Evolutionary conservation across 108 stramenopile genomes (phyloP).

Genomic region (Phaeodactylum tricornutum): DNA sequence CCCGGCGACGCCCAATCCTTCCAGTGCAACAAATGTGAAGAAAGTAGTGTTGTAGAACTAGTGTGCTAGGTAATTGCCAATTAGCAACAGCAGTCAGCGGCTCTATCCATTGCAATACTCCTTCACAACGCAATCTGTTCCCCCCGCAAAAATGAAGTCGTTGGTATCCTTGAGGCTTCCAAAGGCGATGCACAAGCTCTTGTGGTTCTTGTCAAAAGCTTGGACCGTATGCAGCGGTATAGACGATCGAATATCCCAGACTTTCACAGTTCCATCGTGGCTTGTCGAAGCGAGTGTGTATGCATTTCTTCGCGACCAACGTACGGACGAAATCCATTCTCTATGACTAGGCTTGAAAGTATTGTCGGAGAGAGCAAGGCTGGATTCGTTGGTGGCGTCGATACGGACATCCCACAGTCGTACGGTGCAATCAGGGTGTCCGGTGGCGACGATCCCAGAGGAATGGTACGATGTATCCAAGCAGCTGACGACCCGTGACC

Average conservation of each 20-base stretch:
- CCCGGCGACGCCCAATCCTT: too few relatives aligned
- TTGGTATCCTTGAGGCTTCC: slow-evolving; percentile 19
- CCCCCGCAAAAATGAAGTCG: slow-evolving; percentile 48
- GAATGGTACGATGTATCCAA: slow-evolving; percentile 64
- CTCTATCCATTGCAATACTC: too few relatives aligned
- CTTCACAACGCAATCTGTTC: slow-evolving; percentile 69
- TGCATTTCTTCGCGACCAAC: slow-evolving; percentile 73
- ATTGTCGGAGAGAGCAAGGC: slow-evolving; percentile 17
- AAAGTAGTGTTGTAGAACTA: too few relatives aligned
- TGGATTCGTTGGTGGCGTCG: neutral
- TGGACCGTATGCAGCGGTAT: slow-evolving; percentile 84
- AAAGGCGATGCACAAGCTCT: slow-evolving; percentile 61
- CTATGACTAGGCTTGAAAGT: slow-evolving; percentile 68
- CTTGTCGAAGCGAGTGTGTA: slow-evolving; percentile 69
- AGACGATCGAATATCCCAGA: slow-evolving; percentile 90
- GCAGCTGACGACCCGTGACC: slow-evolving; percentile 60
- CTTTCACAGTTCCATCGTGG: slow-evolving; percentile 85
- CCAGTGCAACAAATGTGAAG: too few relatives aligned
- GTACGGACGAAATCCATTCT: slow-evolving; percentile 73
- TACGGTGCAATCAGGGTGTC: slow-evolving; percentile 77
- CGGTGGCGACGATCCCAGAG: slow-evolving; percentile 65
- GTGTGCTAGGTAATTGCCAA: too few relatives aligned
- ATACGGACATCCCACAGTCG: slow-evolving; percentile 50
- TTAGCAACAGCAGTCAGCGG: too few relatives aligned
- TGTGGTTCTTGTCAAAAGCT: slow-evolving; percentile 66